phyloP scores from a whole-genome alignment of 345 rosid genomes.

The Euclidium syriacum region DNA sequence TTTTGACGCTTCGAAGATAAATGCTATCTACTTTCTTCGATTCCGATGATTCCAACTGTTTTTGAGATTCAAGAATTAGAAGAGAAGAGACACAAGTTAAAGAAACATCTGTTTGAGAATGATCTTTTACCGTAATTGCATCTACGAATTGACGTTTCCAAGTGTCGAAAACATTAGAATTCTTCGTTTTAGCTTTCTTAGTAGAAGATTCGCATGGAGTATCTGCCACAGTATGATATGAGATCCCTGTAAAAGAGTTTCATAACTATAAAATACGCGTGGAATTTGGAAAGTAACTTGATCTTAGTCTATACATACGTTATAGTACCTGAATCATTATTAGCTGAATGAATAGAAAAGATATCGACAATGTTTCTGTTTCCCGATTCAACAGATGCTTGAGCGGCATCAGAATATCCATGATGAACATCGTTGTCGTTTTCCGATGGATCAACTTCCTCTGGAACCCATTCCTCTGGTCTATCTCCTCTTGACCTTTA shows the following conservation, averaged over 20 bases:
- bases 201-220: conserved; percentile 38
- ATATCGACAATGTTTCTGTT: conserved; percentile 64
- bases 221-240: conserved; percentile 47
- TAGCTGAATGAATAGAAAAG: conserved; percentile 68
- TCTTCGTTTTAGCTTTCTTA: conserved; percentile 27
- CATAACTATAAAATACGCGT: background rate
- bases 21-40: conserved; percentile 50
- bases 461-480: conserved; percentile 97
- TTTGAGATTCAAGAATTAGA: conserved; percentile 8
- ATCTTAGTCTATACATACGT: background rate
- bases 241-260: conserved; percentile 33
- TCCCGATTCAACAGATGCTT: conserved; percentile 37
- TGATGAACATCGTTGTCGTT: conserved; percentile 32
- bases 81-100: conserved; percentile 9
- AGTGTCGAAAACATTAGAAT: conserved; percentile 30
- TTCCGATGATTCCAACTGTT: conserved; percentile 61
- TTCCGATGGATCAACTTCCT: conserved; percentile 40
- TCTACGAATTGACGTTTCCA: conserved; percentile 87
- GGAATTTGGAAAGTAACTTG: background rate
- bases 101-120: background rate
- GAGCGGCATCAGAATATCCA: conserved; percentile 39
- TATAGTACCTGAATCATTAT: conserved; percentile 41
- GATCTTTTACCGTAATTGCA: conserved; percentile 49
- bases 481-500: conserved; percentile 65
- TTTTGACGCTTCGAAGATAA: conserved; percentile 37